These are phyloP conservation scores for Skeletonema tropicum DNA, from an alignment of 108 stramenopile genomes.

Conservation along the genomic window DNA sequence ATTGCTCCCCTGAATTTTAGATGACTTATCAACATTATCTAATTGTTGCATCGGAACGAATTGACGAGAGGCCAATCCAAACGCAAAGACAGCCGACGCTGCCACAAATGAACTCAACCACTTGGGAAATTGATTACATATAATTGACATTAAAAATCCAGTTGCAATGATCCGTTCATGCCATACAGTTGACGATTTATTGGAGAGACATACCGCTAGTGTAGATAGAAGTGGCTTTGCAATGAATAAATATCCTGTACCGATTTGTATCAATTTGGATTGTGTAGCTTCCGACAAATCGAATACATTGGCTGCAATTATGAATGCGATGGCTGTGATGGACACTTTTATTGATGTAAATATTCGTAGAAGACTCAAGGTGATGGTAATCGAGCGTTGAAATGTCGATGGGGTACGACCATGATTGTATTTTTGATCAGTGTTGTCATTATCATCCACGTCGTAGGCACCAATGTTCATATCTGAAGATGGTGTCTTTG, in stretches of 20 bases:
- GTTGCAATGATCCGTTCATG: slow-evolving; percentile 34
- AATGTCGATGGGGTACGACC: background rate
- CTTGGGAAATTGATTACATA: slow-evolving; percentile 44
- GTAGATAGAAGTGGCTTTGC: slow-evolving; percentile 31
- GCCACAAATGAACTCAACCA: slow-evolving; percentile 36
- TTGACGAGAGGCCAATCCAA: slow-evolving; percentile 45
- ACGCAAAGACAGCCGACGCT: slow-evolving; percentile 27
- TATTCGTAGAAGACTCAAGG: background rate
- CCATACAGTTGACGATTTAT: background rate
- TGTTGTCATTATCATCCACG: background rate
- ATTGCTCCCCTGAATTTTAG: background rate
- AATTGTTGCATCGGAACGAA: background rate
- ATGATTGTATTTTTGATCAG: background rate
- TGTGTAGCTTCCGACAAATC: background rate
- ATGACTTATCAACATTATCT: background rate
- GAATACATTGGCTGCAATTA: background rate
- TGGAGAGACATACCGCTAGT: slow-evolving; percentile 4
- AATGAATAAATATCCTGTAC: slow-evolving; percentile 31
- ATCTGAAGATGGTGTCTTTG: background rate
- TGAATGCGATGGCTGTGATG: background rate
- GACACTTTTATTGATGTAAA: background rate
- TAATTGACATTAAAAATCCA: slow-evolving; percentile 36
- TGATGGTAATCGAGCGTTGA: background rate
- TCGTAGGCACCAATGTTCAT: background rate
- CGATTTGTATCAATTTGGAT: slow-evolving; percentile 20